phyloP scores from a whole-genome alignment of 352 stramenopile species.

The Pythium coloratum region DNA sequence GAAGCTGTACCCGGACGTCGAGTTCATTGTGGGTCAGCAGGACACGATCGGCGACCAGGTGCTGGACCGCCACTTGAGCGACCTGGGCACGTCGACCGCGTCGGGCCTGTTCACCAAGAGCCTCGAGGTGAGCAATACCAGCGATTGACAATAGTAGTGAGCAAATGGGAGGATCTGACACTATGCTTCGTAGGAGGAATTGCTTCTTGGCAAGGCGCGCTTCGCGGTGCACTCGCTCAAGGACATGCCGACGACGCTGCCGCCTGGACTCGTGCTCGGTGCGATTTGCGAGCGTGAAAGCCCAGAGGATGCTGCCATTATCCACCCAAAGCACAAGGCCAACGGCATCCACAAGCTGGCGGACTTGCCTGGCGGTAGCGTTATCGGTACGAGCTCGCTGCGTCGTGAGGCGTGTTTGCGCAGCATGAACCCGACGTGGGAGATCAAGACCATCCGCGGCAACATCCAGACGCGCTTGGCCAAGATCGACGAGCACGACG shows the following conservation, averaged over 20 bases:
- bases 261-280: slow-evolving; percentile 71
- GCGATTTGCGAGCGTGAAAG: slow-evolving; percentile 84
- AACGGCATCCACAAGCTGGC: slow-evolving; percentile 56
- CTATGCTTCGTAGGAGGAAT: slow-evolving; percentile 42
- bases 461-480: slow-evolving; percentile 88
- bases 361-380: slow-evolving; percentile 60
- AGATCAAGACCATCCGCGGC: slow-evolving; percentile 84
- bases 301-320: slow-evolving; percentile 77
- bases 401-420: slow-evolving; percentile 74
- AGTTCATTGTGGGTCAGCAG: slow-evolving; percentile 78
- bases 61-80: slow-evolving; percentile 72
- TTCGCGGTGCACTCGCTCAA: slow-evolving; percentile 91
- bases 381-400: slow-evolving; percentile 85
- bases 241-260: slow-evolving; percentile 87
- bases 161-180: not conserved
- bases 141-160: not conserved
- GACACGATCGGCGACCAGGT: slow-evolving; percentile 85
- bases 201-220: slow-evolving; percentile 61
- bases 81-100: slow-evolving; percentile 64
- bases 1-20: slow-evolving; percentile 53
- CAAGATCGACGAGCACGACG: slow-evolving; percentile 82
- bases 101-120: slow-evolving; percentile 90
- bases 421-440: slow-evolving; percentile 65
- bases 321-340: slow-evolving; percentile 83
- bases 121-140: slow-evolving; percentile 56